Base-by-base conservation (phyloP, 2,329 filamentous ascomycete genomes). In the Incumbomyces lentus region DNA sequence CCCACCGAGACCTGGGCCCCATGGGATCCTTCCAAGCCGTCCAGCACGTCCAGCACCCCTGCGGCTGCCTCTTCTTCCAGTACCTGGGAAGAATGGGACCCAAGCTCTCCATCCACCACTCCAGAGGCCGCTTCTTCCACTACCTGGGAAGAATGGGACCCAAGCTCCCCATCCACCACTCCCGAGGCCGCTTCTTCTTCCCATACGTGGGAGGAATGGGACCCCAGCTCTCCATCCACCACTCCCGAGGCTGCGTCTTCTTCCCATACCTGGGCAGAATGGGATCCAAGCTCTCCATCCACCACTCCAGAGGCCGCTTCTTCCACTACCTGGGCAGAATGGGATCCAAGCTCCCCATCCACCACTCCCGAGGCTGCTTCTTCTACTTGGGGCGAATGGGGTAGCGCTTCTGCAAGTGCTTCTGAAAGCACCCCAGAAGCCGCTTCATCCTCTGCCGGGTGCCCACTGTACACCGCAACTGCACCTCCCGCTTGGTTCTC, bases 401-500 rank as follows among this genome's bases (percentile, higher is more conserved):
- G 32, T 31, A 37, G 22, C 12, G 40, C 29, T 22, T 8, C 30
- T 18, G 14, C 6, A 39, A 43, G 14, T 26, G n/a, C n/a, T n/a
- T n/a, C n/a, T n/a, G n/a, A n/a, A n/a, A 49, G 34, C 36, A 52
- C 44, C 39, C 45, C 39, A 10, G 44, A 44, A 10, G 48, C 52
- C 12, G 32, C 32, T 12, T 38, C 51, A 17, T 13, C 35, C 8
- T 10, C 44, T 22, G 18, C 32, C 16, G 31, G 26, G 18, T 52
- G 49, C 47, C 47, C 44, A 5, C n/a, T 13, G 30, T 47, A 52
- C 44, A 49, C 49, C 33, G 47, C 47, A 12, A 48, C 49, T 40
- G 41, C 46, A 44, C 46, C 49, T 39, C 48, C 49, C 14, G 44
- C 46, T 17, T 50, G 49, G 46, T 50, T 51, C 51, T 49, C 49